Evolutionary conservation across 371 early-diverging fungal species (phyloP).

Genomic region (Sporodiniella umbellata): DNA sequence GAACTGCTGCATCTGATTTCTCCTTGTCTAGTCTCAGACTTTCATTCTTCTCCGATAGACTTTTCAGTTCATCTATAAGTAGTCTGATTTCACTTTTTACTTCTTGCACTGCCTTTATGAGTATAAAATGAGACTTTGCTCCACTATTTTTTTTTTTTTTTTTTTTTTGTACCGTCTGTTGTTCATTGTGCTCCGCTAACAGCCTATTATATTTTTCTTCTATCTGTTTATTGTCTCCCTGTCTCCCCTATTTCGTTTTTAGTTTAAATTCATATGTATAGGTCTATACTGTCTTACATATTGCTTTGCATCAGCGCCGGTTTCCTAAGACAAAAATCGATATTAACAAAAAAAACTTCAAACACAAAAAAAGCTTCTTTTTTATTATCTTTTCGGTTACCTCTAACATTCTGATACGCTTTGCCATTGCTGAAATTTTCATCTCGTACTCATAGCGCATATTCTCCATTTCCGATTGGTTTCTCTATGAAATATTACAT

Average conservation of each 20-base stretch:
- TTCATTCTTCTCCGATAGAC: conserved; percentile 61
- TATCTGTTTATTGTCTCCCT: conserved; percentile 40
- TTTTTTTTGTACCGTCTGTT: conserved; percentile 79
- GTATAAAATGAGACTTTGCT: not conserved
- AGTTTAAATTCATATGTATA: not conserved
- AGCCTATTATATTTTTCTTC: conserved; percentile 54
- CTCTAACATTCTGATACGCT: conserved; percentile 45
- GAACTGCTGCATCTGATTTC: conserved; percentile 22
- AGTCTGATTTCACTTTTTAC: conserved; percentile 72
- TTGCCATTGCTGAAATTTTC: conserved; percentile 45
- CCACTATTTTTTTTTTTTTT: not conserved
- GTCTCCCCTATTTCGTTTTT: conserved; percentile 20
- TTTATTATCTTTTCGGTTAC: conserved; percentile 21
- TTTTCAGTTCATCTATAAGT: conserved; percentile 69
- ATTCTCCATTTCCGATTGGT: conserved; percentile 5
- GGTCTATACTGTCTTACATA: conserved; percentile 2
- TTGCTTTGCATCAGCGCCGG: not conserved
- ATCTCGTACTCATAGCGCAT: conserved; percentile 59
- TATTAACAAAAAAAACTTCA: no score
- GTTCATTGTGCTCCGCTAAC: conserved; percentile 67
- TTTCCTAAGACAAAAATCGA: not conserved
- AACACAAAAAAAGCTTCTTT: no score
- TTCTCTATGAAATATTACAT: no score
- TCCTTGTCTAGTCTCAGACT: conserved; percentile 50
- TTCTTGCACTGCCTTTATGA: conserved; percentile 62